A percentile compares a stretch with the other conserved stretches of the same genome.
phyloP scores from a whole-genome alignment of 2,329 filamentous ascomycete species.

The Ambrosiella beaveri region DNA sequence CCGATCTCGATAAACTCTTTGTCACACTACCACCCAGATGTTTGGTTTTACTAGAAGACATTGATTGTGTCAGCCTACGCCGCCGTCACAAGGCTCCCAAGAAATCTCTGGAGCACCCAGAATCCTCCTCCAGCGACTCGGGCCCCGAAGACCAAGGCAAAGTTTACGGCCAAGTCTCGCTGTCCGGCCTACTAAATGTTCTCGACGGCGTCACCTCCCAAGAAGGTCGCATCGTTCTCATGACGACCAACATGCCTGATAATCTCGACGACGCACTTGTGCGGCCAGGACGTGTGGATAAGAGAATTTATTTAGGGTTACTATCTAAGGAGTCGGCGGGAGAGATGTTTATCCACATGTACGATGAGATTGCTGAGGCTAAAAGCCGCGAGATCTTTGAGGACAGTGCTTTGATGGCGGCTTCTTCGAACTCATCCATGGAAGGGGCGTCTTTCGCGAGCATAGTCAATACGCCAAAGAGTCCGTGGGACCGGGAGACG shows the following conservation, averaged over 20 bases:
- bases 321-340: constrained; percentile 35
- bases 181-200: constrained; percentile 65
- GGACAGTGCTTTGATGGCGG: background rate
- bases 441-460: background rate
- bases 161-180: constrained; percentile 24
- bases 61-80: constrained; percentile 15
- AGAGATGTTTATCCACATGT: constrained; percentile 46
- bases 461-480: background rate
- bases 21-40: constrained; percentile 15
- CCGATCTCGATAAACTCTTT: constrained; percentile 46
- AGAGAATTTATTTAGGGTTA: constrained; percentile 47
- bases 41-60: constrained; percentile 18
- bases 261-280: constrained; percentile 57
- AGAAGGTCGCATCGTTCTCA: constrained; percentile 63
- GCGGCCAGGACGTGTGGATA: constrained; percentile 54
- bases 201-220: constrained; percentile 69
- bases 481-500: constrained; percentile 2
- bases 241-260: constrained; percentile 66
- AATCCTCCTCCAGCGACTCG: background rate
- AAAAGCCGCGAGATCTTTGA: constrained; percentile 4
- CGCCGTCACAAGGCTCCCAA: constrained; percentile 5
- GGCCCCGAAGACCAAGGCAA: constrained; percentile 12
- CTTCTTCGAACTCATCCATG: background rate
- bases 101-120: background rate
- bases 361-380: constrained; percentile 17